Percentiles rank a stretch among this genome's conserved stretches.
These are phyloP conservation scores for Xerocomellus dryophilus DNA, from an alignment of 768 basidiomycete genomes.

Conservation along the genomic window DNA sequence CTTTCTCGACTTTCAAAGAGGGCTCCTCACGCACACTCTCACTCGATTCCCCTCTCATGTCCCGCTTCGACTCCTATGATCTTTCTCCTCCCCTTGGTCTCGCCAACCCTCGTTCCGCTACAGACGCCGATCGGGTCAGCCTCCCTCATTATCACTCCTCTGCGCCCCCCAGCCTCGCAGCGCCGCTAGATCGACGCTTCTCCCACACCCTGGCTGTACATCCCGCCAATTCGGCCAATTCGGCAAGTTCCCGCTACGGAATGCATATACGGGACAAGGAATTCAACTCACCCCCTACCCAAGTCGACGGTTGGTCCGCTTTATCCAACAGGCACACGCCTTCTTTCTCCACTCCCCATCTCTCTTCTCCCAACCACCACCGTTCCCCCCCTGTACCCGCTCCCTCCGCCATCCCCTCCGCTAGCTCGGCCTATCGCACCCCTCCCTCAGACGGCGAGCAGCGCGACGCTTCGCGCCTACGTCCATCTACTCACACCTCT, in stretches of 20 bases:
- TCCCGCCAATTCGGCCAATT: conserved; percentile 18
- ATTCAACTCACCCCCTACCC: conserved; percentile 27
- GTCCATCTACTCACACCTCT: conserved; percentile 16
- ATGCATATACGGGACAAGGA: conserved; percentile 38
- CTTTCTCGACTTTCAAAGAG: conserved; percentile 28
- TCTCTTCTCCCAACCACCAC: conserved; percentile 48
- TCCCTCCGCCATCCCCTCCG: conserved; percentile 23
- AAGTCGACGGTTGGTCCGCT: conserved; percentile 31
- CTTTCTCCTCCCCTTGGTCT: conserved; percentile 37
- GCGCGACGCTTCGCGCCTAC: conserved; percentile 12
- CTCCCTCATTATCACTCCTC: conserved; percentile 16
- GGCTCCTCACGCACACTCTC: conserved; percentile 10
- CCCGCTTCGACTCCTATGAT: conserved; percentile 42
- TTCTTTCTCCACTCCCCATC: conserved; percentile 21
- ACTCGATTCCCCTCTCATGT: conserved; percentile 35
- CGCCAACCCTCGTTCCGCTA: conserved; percentile 23
- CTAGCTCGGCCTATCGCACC: conserved; percentile 17
- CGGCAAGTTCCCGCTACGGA: conserved; percentile 36
- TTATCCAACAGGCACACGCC: conserved; percentile 35
- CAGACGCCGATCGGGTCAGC: conserved; percentile 31
- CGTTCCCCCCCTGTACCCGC: conserved; percentile 34
- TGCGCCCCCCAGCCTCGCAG: conserved; percentile 7
- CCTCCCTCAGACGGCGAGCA: conserved; percentile 24
- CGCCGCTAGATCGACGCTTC: conserved; percentile 23
- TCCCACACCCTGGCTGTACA: conserved; percentile 14